Base-by-base conservation (phyloP, 2,329 filamentous ascomycete genomes). In the Fusarium tanahbumbuense region DNA sequence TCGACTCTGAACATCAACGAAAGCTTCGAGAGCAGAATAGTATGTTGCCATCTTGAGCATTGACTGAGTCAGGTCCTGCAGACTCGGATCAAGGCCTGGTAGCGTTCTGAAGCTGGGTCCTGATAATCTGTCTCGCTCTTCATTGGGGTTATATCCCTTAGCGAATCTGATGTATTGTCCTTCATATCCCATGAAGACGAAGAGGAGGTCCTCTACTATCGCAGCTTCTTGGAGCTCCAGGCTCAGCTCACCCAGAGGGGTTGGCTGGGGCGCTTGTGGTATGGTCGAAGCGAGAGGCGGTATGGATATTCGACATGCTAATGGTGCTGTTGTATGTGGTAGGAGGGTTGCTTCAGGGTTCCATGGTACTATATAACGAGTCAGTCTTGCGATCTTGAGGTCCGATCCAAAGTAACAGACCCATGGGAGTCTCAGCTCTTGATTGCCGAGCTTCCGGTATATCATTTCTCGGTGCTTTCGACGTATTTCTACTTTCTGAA, bases 171-270 rank as follows among this genome's bases (percentile, higher is more conserved):
- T 92, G 78, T 98, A 98, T 79, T 97, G 94, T n/a, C 96, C 96
- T 81, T 99, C 96, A 70, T 94, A 97, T 25, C 96, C 96, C 94
- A 99, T 98, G 75, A 98, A 97, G 8, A 97, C 94, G 77, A 95
- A 98, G 37, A 98, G 81, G 18, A 99, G 82, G 75, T 99, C 96
- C 73, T 98, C 94, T 45, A 98, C 85, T 48, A 99, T 91, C 11
- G 89, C 92, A 25, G 90, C 88, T 81, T 99, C 96, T 79, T 99
- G 96, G 4, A 88, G 88, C 70, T 97, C 92, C 28, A 97, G 83
- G 1, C 90, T 89, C 63, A 98, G 82, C 60, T 92, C 89, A 59
- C 86, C 84, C 18, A 98, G 84, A 45, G 93, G 90, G 50, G 94
- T 84, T 10, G 87, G 83, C 53, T 87, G 82, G 3, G 94, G 94